Base-by-base conservation (phyloP, 306 rosid species). In the Malus asiatica region DNA sequence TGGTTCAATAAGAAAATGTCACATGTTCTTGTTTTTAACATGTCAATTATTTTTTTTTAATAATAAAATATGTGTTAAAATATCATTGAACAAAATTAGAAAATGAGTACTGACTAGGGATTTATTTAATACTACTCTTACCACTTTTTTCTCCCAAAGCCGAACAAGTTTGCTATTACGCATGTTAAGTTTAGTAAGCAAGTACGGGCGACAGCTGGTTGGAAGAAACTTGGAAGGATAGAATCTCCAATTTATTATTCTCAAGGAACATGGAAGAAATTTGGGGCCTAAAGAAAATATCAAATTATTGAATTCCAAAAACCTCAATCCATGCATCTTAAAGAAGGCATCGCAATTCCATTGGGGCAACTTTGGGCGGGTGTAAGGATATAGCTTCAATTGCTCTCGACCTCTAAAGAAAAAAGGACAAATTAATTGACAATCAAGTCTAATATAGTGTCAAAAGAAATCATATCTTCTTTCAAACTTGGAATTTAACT, bases 71-170 rank as follows among this genome's bases (percentile, higher is more conserved):
- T 35, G 2, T 6, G 9, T 35, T 35, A 35, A 35, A 35, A 7
- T 35, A 35, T 35, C 9, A 6, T 35, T 35, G 9, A 2, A 35
- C 9, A 35, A 35, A 35, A 35, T 35, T 35, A 35, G 10, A 35
- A 35, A 35, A 35, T 35, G 40, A 35, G 9, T 35, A 35, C 0
- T 35, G 0, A 35, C 40, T 6, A 0, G 9, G 40, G 40, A 35
- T 35, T 35, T 35, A 35, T 35, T 35, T 35, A 35, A 35, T 7
- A 35, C 0, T 35, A 35, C 40, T 6, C 40, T 35, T 71, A 76
- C 80, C 77, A 8, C 13, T 65, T 11, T 73, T 70, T n/a, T n/a
- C 3, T 52, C 22, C 80, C 65, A 81, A 22, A 81, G 75, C 53
- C 8, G 63, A 12, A 64, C 63, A 11, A 76, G 19, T 2, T 76